Conservation (phyloP, 2,329 filamentous ascomycete species). For the Aspergillus terreus region DNA sequence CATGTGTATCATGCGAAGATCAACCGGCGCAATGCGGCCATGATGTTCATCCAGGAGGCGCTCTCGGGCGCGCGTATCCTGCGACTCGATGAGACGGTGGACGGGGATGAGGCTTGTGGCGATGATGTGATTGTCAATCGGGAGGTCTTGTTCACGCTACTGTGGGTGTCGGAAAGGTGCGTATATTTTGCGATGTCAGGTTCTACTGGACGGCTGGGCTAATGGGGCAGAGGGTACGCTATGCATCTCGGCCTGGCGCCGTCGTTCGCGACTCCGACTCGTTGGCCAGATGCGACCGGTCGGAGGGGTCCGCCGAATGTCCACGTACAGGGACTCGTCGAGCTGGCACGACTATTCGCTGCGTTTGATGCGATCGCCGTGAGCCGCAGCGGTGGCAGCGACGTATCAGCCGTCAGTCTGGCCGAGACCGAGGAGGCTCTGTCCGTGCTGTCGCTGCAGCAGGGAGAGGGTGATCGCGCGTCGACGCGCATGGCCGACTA, state of each 20-base stretch:
- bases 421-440: constrained; percentile 19
- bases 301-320: constrained; percentile 3
- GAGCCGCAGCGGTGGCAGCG: neutral
- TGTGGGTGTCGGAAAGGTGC: constrained; percentile 31
- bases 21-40: constrained; percentile 24
- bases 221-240: constrained; percentile 23
- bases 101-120: neutral
- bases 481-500: constrained; percentile 25
- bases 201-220: neutral
- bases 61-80: constrained; percentile 21
- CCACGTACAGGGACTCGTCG: constrained; percentile 22
- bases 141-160: constrained; percentile 23
- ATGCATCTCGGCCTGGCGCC: constrained; percentile 27
- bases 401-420: constrained; percentile 8
- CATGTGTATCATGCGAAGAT: constrained; percentile 31
- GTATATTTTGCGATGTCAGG: neutral
- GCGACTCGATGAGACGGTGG: constrained; percentile 15
- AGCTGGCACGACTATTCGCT: constrained; percentile 22
- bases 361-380: constrained; percentile 21
- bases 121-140: constrained; percentile 20
- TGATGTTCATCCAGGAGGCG: constrained; percentile 30
- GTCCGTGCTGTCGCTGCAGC: constrained; percentile 13
- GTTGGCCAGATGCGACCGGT: constrained; percentile 5
- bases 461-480: constrained; percentile 8
- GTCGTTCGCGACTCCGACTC: constrained; percentile 17